These are phyloP conservation scores for Dipodascus geniculatus DNA, from an alignment of 805 yeast genomes.

Conservation along the genomic window DNA sequence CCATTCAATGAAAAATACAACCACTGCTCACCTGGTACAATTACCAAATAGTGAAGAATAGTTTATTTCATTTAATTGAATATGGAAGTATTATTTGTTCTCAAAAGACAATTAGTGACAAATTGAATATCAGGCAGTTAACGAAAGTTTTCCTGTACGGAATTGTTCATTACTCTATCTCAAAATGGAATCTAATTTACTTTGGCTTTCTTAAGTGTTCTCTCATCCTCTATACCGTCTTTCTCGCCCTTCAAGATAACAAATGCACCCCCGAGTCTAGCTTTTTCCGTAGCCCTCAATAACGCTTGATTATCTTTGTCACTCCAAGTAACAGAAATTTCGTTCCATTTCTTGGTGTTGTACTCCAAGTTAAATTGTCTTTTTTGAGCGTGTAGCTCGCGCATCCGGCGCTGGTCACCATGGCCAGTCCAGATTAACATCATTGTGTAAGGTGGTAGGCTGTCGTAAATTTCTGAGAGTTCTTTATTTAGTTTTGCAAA, in stretches of 20 bases:
- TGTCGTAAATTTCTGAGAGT: constrained; percentile 36
- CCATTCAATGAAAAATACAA: no score
- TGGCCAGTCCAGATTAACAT: constrained; percentile 51
- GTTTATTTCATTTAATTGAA: no score
- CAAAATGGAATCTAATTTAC: no score
- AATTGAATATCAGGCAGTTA: no score
- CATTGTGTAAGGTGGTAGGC: constrained; percentile 46
- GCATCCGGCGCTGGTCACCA: constrained; percentile 42
- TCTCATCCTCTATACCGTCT: not conserved
- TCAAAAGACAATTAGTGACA: no score
- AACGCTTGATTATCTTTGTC: constrained; percentile 37
- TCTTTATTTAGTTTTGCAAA: constrained; percentile 32
- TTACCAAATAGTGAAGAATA: no score
- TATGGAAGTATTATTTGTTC: no score
- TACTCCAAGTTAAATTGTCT: constrained; percentile 34
- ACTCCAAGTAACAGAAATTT: constrained; percentile 41
- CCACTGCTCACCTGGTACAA: no score
- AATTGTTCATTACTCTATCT: no score
- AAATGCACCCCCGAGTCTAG: constrained; percentile 51
- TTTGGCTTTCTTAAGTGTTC: no score
- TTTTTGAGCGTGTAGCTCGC: constrained; percentile 33
- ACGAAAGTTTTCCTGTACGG: no score
- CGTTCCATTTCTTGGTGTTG: constrained; percentile 32
- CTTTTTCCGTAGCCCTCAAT: constrained; percentile 34
- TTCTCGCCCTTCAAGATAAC: constrained; percentile 32